A percentile compares a stretch with the other conserved stretches of the same genome.
Conservation (phyloP, 2,329 filamentous ascomycete species). For the Coniochaeta sp. region DNA sequence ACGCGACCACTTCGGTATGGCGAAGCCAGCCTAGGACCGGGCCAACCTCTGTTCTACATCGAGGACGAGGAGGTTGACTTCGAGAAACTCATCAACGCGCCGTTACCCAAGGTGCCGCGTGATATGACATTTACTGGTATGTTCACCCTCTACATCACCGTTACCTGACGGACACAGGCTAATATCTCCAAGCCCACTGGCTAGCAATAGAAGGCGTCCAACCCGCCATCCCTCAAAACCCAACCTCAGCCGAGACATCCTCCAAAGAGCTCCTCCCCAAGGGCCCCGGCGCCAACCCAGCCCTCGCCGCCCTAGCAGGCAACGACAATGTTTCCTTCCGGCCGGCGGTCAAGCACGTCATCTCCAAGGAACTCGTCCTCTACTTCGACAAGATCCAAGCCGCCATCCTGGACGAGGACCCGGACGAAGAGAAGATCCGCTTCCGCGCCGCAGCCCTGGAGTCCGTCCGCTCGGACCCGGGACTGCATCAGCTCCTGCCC, state of each 20-base stretch:
- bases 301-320: constrained; percentile 74
- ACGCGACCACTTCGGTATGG: constrained; percentile 84
- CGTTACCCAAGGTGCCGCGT: constrained; percentile 86
- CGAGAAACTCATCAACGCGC: constrained; percentile 96
- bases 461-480: constrained; percentile 80
- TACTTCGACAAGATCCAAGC: constrained; percentile 95
- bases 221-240: constrained; percentile 93
- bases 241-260: constrained; percentile 74
- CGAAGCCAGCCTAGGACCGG: constrained; percentile 86
- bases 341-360: constrained; percentile 88
- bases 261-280: constrained; percentile 84
- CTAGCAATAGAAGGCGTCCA: constrained; percentile 96
- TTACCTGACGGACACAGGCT: not conserved
- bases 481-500: constrained; percentile 88
- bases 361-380: constrained; percentile 91
- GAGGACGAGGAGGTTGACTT: constrained; percentile 99
- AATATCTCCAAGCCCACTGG: constrained; percentile 69
- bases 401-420: constrained; percentile 80
- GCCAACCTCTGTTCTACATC: constrained; percentile 92
- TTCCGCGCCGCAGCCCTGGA: constrained; percentile 79
- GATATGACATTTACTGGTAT: constrained; percentile 87
- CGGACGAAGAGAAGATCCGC: constrained; percentile 64
- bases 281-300: constrained; percentile 79
- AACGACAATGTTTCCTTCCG: constrained; percentile 79
- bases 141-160: constrained; percentile 10